These are phyloP conservation scores for Acanthamoeba rhysodes DNA, from an alignment of 208 protist genomes.

Conservation along the genomic window DNA sequence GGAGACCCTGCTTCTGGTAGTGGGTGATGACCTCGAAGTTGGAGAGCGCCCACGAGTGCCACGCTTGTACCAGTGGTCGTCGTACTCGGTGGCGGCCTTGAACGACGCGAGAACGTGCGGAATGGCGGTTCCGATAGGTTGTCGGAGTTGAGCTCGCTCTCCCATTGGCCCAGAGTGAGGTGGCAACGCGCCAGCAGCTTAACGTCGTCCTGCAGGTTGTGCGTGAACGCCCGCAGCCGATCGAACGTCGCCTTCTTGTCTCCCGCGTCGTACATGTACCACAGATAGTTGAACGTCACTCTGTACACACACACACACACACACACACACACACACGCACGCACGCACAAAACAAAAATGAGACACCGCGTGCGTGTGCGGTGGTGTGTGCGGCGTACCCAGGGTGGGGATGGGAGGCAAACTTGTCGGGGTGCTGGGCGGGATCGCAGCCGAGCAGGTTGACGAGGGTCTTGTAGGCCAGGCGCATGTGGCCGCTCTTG, in stretches of 20 bases:
- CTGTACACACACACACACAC: background rate
- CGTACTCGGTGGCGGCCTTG: constrained; percentile 75
- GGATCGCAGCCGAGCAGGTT: constrained; percentile 57
- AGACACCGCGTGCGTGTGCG: too few relatives aligned
- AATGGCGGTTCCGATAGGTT: constrained; percentile 54
- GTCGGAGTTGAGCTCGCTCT: constrained; percentile 72
- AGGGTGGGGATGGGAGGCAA: background rate
- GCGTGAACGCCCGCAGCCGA: constrained; percentile 21
- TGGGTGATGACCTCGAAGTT: constrained; percentile 94
- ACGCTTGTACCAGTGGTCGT: constrained; percentile 95
- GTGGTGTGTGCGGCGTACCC: background rate
- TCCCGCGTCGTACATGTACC: constrained; percentile 55
- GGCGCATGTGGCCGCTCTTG: constrained; percentile 61
- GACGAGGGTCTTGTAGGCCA: constrained; percentile 69
- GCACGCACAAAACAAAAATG: too few relatives aligned
- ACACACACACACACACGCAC: background rate
- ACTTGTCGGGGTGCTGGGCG: background rate
- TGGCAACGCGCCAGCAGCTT: constrained; percentile 68
- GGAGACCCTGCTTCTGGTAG: constrained; percentile 23
- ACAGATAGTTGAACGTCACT: constrained; percentile 45
- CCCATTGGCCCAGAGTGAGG: constrained; percentile 65
- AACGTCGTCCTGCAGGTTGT: constrained; percentile 56
- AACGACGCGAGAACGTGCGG: constrained; percentile 67
- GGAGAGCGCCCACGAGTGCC: constrained; percentile 98
- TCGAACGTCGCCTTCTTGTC: constrained; percentile 56